Base-by-base conservation (phyloP, 2,329 filamentous ascomycete genomes). In the Hypoxylon sp. region DNA sequence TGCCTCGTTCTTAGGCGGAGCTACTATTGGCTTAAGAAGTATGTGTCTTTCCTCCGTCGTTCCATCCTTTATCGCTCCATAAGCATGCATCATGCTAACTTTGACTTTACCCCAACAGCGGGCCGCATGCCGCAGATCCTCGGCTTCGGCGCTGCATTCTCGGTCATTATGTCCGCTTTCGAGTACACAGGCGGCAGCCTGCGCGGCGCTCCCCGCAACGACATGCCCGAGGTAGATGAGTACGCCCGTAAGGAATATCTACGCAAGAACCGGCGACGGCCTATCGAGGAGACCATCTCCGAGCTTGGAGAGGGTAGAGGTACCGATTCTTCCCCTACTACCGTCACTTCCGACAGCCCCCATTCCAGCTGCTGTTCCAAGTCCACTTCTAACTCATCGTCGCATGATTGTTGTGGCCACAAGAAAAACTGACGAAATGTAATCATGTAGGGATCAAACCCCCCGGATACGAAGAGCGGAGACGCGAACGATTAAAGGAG, bases 231-330 rank as follows among this genome's bases (percentile, higher is more conserved):
- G 57, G 86, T 91, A 54, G 86, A 88, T 59, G 92, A 95, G 79
- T 93, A 92, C 69, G 91, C 90, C 75, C 87, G 90, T 80, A 94
- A 94, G 83, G 90, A 95, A 80, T 85, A 84, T 71, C 70, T 94
- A 78, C 88, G 93, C 79, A 91, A 87, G 83, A 90, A 90, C 77
- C 91, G 91, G 80, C 88, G 93, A 79, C 84, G 90, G 78, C 91
- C 93, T 26, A 84, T 88, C 24, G 91, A 93, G 79, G 91, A 97
- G 84, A 97, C 93, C 1, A 84, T 97, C 72, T 87, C 89, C 24
- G 88, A 95, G 77, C 78, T 97, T 75, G 94, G 94, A 59, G 94
- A 98, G 84, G 94, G 94, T 73, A 88, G 94, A 88, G 93, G 93
- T 95, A 87, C 77, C 84, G 10, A 47, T 17, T 9, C 19, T 13